Conservation (phyloP, 306 rosid species). For the Lathyrus aphaca region DNA sequence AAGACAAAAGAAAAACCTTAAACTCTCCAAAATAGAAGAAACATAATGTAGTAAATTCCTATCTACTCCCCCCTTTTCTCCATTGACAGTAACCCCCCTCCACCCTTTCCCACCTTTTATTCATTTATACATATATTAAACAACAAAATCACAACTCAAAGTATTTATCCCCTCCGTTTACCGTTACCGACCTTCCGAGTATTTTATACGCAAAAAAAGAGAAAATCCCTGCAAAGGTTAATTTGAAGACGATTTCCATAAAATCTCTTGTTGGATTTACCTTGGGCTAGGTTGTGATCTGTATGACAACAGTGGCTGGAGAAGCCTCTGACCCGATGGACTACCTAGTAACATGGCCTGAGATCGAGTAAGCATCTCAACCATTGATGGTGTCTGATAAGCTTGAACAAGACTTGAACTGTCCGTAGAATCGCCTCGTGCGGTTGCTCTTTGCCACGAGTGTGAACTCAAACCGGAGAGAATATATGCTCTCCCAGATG, state of each 20-base stretch:
- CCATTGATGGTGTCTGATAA: constrained; percentile 96
- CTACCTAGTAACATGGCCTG: constrained; percentile 82
- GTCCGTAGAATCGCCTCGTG: constrained; percentile 94
- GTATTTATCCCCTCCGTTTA: constrained; percentile 49
- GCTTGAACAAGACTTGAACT: constrained; percentile 84
- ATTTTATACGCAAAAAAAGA: constrained; percentile 42
- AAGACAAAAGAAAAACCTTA: constrained; percentile 44
- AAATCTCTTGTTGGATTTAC: constrained; percentile 50
- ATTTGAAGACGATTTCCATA: constrained; percentile 41
- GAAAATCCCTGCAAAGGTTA: constrained; percentile 46
- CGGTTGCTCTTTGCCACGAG: constrained; percentile 99
- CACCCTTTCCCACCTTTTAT: constrained; percentile 61
- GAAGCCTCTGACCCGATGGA: constrained; percentile 81
- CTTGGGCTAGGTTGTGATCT: constrained; percentile 83
- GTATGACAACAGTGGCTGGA: constrained; percentile 67
- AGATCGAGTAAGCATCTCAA: constrained; percentile 94
- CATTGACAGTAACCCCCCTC: constrained; percentile 61
- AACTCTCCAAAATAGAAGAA: constrained; percentile 53
- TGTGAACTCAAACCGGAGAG: constrained; percentile 98
- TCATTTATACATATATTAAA: constrained; percentile 74
- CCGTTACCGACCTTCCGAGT: constrained; percentile 43
- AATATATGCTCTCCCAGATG: constrained; percentile 94
- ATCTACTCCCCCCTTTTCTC: constrained; percentile 52
- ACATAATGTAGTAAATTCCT: constrained; percentile 54
- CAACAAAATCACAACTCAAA: constrained; percentile 66